These are phyloP conservation scores for Metschnikowia corniflorae DNA, from an alignment of 805 yeast species.

Conservation along the genomic window DNA sequence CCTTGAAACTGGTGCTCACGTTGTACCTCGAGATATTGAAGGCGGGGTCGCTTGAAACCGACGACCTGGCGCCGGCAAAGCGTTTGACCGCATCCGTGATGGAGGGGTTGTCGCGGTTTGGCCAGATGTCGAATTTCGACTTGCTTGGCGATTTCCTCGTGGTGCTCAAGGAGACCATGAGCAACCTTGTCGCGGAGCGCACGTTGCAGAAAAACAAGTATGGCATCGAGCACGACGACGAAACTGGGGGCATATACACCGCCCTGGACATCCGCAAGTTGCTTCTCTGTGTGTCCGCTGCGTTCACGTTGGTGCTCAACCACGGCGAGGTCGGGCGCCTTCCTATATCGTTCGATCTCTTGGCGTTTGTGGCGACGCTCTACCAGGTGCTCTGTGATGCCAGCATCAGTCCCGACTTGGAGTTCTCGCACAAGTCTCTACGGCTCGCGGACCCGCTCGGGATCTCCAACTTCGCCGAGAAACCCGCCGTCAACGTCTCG, in stretches of 20 bases:
- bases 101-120: constrained; percentile 87
- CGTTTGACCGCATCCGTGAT: constrained; percentile 75
- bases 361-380: constrained; percentile 72
- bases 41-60: constrained; percentile 28
- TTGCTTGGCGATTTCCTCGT: constrained; percentile 88
- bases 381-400: constrained; percentile 67
- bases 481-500: constrained; percentile 78
- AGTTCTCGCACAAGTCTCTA: constrained; percentile 75
- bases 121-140: constrained; percentile 90
- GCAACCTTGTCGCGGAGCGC: constrained; percentile 47
- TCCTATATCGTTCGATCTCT: constrained; percentile 64
- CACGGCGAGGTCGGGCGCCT: constrained; percentile 59
- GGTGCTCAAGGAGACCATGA: constrained; percentile 78
- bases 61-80: constrained; percentile 44
- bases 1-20: constrained; percentile 66
- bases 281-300: constrained; percentile 79
- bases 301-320: constrained; percentile 79
- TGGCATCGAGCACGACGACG: constrained; percentile 1
- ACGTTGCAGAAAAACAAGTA: constrained; percentile 22
- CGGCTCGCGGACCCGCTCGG: constrained; percentile 76
- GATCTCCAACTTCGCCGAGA: constrained; percentile 32
- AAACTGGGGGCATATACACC: constrained; percentile 26
- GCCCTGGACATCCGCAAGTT: constrained; percentile 61
- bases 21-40: constrained; percentile 76
- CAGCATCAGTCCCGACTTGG: constrained; percentile 77